These are phyloP conservation scores for Podaxis pistillaris DNA, from an alignment of 768 basidiomycete species.

Conservation along the genomic window DNA sequence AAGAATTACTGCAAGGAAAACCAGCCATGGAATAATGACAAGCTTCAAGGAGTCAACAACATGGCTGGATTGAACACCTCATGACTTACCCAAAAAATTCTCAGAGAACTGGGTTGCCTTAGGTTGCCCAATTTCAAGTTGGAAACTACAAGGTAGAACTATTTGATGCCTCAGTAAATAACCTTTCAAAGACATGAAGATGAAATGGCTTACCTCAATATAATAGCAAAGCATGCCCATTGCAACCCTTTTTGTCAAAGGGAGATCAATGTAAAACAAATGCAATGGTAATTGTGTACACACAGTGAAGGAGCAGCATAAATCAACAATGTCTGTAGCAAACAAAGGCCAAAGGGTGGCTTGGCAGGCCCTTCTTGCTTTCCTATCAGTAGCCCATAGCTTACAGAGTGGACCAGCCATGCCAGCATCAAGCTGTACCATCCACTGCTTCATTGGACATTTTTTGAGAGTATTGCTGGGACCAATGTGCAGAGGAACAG, in stretches of 20 bases:
- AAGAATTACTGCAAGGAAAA: conserved; percentile 5
- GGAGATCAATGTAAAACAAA: neutral
- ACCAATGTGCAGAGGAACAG: neutral
- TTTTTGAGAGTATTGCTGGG: conserved; percentile 2
- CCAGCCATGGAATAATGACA: conserved; percentile 1
- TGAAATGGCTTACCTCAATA: neutral
- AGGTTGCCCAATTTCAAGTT: neutral
- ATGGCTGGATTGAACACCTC: neutral
- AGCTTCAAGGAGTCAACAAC: neutral
- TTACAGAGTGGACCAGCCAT: conserved; percentile 5
- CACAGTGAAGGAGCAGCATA: conserved; percentile 4
- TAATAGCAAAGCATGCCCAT: neutral
- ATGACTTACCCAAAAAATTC: neutral
- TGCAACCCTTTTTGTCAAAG: neutral
- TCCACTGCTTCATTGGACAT: neutral
- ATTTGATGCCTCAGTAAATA: neutral
- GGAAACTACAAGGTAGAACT: conserved; percentile 5
- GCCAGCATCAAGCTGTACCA: conserved; percentile 6
- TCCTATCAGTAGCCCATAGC: conserved; percentile 7
- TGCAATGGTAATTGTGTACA: neutral
- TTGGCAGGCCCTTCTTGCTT: neutral
- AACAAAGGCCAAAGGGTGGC: neutral
- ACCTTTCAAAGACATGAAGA: neutral
- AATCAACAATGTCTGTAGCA: conserved; percentile 8
- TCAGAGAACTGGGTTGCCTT: neutral